These are phyloP conservation scores for Huntiella abstrusa DNA, from an alignment of 2,329 filamentous ascomycete species.

Conservation along the genomic window DNA sequence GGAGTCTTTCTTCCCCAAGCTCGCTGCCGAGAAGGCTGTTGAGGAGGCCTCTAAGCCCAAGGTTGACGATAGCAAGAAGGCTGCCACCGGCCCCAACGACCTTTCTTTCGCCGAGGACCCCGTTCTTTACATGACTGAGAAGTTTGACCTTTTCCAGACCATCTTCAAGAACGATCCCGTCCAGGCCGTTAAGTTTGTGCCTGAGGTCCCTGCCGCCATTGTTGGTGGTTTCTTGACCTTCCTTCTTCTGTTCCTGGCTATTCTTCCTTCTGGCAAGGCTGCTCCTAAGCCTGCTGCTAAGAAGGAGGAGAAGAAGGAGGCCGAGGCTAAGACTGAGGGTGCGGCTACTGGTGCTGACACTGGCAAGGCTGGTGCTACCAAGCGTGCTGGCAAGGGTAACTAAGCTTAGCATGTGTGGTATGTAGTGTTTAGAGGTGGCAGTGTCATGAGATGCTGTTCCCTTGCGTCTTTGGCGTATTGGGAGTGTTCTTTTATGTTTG, in stretches of 20 bases:
- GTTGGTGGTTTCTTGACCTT: slow-evolving; percentile 51
- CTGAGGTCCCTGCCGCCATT: slow-evolving; percentile 72
- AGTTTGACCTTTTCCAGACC: slow-evolving; percentile 75
- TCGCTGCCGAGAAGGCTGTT: slow-evolving; percentile 58
- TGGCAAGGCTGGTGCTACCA: slow-evolving; percentile 53
- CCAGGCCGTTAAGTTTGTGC: slow-evolving; percentile 72
- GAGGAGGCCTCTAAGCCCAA: slow-evolving; percentile 69
- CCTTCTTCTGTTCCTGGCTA: slow-evolving; percentile 48
- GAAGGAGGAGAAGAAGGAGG: slow-evolving; percentile 46
- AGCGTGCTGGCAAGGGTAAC: slow-evolving; percentile 34
- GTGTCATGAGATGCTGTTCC: neutral
- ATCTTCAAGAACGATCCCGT: slow-evolving; percentile 67
- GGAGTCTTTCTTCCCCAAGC: slow-evolving; percentile 83
- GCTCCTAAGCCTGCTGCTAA: slow-evolving; percentile 56
- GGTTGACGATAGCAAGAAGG: slow-evolving; percentile 31
- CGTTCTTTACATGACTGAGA: slow-evolving; percentile 72
- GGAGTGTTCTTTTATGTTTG: neutral
- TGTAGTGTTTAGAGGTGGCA: neutral
- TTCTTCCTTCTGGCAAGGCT: slow-evolving; percentile 45
- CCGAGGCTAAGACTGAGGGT: slow-evolving; percentile 45
- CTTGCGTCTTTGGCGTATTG: neutral
- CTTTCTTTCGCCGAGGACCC: slow-evolving; percentile 86
- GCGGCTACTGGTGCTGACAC: slow-evolving; percentile 46
- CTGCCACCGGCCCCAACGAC: slow-evolving; percentile 52
- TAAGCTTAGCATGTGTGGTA: slow-evolving; percentile 1